Evolutionary conservation across 2,329 filamentous ascomycete genomes (phyloP), one percentile per base, ranked within the genome.

Genomic region (Colletotrichum chrysophilum): DNA sequence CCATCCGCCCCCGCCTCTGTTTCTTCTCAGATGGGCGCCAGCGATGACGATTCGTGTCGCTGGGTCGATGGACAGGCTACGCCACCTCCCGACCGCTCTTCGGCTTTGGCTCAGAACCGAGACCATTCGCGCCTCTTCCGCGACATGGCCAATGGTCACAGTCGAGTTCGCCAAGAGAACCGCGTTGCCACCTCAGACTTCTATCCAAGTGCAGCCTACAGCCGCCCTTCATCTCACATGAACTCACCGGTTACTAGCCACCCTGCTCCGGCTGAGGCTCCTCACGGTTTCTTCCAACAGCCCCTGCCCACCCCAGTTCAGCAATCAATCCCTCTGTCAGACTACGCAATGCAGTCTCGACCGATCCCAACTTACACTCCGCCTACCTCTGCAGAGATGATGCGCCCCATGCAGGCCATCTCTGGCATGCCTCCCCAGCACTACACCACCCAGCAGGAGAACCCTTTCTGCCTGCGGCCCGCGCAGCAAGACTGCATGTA

Each of bases 41-140:
- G 43, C 18, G 73, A 75, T 6, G 73, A 75, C 24, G 70, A 75
- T 38, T 75, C 73, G 18, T 75, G 73, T n/a, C 73, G 73, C 43
- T 75, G 73, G 73, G 73, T 73, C 7, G 73, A 73, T 9, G 73
- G 73, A 28, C 73, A 75, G 13, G 70, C 73, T 3, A 75, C 70
- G 12, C 73, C 73, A 9, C 73, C 73, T 4, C 73, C 73, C n/a
- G 73, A 75, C 58, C 64, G 73, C 9, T 68, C 73, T 0, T 48
- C 72, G n/a, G 62, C 70, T 36, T 72, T 75, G 72, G 58, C 55
- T 32, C 70, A 65, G 58, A 75, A 69, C 48, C 73, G 73, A 73
- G 73, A 75, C 64, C 73, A 71, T 12, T 75, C 73, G 26, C 70
- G 73, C 36, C 28, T 75, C 64, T 75, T 75, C 8, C 73, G 73